Base-by-base conservation (phyloP, 352 stramenopile species). In the Achlya hypogyna region DNA sequence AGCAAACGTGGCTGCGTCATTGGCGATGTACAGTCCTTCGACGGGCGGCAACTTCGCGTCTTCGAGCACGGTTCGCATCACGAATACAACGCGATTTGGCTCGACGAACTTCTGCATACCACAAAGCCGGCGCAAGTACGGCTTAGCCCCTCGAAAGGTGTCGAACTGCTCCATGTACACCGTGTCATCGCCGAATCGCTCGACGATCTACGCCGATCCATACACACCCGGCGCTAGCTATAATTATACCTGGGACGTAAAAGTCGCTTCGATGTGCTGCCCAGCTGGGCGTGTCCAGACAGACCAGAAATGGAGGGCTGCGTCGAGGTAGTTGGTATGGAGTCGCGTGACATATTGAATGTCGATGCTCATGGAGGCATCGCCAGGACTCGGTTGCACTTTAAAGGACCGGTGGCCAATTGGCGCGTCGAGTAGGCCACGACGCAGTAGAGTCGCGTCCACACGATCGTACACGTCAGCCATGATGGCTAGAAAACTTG, bases 101-200 rank as follows among this genome's bases (percentile, higher is more conserved):
- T 56, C 49, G 31, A 56, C 31, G 31, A 38, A 22, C 10, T n/a
- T 12, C 49, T 56, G 25, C 49, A 56, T 56, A 20, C 49, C 49
- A 10, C 49, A 56, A 16, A 56, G 31, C 25, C 49, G 49, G 10
- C 49, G 49, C 31, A 56, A 56, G 31, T 56, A 56, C 8, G 49
- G 49, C 31, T 10, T 20, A 10, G 49, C 25, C 12, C 49, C 49
- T 22, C n/a, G 49, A 10, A 56, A 56, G 2, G 49, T 56, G 25
- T 56, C 49, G n/a, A 56, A 56, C 31, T 56, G 49, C 49, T 56
- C 49, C 49, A 56, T 56, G 31, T 56, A 56, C 49, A 56, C 49
- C 2, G 49, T 56, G 49, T 56, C 49, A 9, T 56, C 25, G 25
- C 49, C 49, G 8, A 56, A 56, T 10, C 31, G 25, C 8, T 56